A percentile compares a stretch with the other conserved stretches of the same genome.
phyloP scores from a whole-genome alignment of 371 early-diverging fungal genomes.

The Haplosporangium sp. region DNA sequence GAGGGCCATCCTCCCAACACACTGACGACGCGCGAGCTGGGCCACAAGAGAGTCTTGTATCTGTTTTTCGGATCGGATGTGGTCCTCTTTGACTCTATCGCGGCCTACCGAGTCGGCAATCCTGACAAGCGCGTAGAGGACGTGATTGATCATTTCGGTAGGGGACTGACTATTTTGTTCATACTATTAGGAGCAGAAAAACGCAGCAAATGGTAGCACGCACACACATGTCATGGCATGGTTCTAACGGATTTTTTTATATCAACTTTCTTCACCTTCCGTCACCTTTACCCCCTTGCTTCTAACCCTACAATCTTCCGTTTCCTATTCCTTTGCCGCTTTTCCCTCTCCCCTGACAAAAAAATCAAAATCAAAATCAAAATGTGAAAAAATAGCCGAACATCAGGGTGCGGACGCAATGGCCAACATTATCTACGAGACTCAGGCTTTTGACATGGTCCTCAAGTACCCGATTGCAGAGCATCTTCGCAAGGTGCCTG shows the following conservation, averaged over 20 bases:
- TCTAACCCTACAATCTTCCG: no score
- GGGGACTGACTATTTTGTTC: not conserved
- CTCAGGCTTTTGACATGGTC: constrained; percentile 54
- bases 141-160: constrained; percentile 48
- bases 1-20: constrained; percentile 36
- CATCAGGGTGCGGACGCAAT: constrained; percentile 52
- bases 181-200: not conserved
- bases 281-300: not conserved
- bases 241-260: constrained; percentile 1
- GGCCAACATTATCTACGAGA: constrained; percentile 50
- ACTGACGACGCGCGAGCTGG: constrained; percentile 30
- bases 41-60: constrained; percentile 13
- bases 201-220: not conserved
- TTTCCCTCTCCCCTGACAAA: not conserved
- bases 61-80: constrained; percentile 46
- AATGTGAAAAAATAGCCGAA: constrained; percentile 22
- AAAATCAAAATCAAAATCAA: not conserved
- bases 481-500: constrained; percentile 38
- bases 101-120: constrained; percentile 22
- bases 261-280: not conserved
- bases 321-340: not conserved
- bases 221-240: not conserved
- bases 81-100: constrained; percentile 39
- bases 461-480: constrained; percentile 50
- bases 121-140: constrained; percentile 46